Percentiles rank a stretch among this genome's conserved stretches.
phyloP scores from a whole-genome alignment of 805 yeast species.

The Teunomyces gatunensis region DNA sequence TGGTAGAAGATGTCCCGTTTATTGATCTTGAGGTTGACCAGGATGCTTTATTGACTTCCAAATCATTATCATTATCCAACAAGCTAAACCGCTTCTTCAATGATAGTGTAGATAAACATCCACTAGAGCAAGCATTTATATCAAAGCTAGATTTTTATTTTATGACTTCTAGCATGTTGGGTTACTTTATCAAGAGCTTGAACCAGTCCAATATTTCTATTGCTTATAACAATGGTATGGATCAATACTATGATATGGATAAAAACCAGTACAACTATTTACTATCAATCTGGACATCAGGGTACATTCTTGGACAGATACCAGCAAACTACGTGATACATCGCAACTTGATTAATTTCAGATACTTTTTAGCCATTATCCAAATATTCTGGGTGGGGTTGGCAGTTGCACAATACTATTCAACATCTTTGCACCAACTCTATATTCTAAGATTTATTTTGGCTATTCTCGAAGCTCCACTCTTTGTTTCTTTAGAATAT shows the following conservation, averaged over 20 bases:
- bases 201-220: constrained; percentile 20
- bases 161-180: constrained; percentile 37
- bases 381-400: constrained; percentile 16
- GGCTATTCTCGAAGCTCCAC: constrained; percentile 2
- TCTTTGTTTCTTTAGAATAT: constrained; percentile 3
- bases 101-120: constrained; percentile 34
- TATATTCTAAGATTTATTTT: constrained; percentile 15
- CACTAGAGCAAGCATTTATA: constrained; percentile 40
- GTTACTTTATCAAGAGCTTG: constrained; percentile 21
- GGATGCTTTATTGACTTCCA: not conserved
- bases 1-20: not conserved
- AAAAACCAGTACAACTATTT: constrained; percentile 14
- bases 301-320: constrained; percentile 12
- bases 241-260: constrained; percentile 14
- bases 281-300: constrained; percentile 9
- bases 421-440: constrained; percentile 13
- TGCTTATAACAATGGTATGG: constrained; percentile 20
- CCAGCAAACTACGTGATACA: constrained; percentile 15
- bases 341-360: constrained; percentile 11
- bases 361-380: constrained; percentile 16
- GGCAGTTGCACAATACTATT: constrained; percentile 1
- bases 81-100: constrained; percentile 13
- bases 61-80: not conserved
- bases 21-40: not conserved
- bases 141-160: constrained; percentile 57